Evolutionary conservation across 2,329 filamentous ascomycete species (phyloP).

Genomic region (Ilyonectria mors-panacis): DNA sequence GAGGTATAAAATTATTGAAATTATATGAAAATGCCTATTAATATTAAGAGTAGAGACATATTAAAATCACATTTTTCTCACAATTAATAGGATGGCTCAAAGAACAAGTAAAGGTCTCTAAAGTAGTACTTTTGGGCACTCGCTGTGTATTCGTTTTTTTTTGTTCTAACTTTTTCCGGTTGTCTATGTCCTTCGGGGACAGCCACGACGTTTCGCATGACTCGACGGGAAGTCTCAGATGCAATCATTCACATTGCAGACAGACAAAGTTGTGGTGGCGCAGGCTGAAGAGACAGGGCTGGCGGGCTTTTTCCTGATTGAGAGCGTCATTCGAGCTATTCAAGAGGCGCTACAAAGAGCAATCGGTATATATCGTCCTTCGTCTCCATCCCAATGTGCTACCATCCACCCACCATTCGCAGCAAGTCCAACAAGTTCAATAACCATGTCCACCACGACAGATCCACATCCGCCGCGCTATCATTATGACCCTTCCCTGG

Average conservation of each 20-base stretch:
- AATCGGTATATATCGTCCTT: not conserved
- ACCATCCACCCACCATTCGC: not conserved
- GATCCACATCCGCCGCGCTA: constrained; percentile 1
- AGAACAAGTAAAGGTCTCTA: too few relatives aligned
- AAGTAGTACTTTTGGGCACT: too few relatives aligned
- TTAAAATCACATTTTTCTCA: too few relatives aligned
- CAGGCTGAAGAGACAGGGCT: not conserved
- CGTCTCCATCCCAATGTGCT: not conserved
- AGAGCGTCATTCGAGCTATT: not conserved
- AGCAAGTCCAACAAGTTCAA: not conserved
- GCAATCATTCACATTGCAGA: not conserved
- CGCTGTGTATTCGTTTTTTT: too few relatives aligned
- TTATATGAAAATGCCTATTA: too few relatives aligned
- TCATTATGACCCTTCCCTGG: constrained; percentile 23
- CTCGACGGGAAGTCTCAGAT: not conserved
- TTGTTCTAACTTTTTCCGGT: too few relatives aligned
- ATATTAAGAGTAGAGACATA: too few relatives aligned
- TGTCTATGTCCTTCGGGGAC: too few relatives aligned
- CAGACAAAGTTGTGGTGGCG: not conserved
- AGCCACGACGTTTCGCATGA: not conserved
- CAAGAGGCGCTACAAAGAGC: not conserved
- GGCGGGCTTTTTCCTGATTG: not conserved
- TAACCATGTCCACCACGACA: not conserved
- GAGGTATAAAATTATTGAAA: too few relatives aligned
- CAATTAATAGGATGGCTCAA: too few relatives aligned